Conservation (phyloP, 108 stramenopile genomes). For the Licmophora abbreviata region DNA sequence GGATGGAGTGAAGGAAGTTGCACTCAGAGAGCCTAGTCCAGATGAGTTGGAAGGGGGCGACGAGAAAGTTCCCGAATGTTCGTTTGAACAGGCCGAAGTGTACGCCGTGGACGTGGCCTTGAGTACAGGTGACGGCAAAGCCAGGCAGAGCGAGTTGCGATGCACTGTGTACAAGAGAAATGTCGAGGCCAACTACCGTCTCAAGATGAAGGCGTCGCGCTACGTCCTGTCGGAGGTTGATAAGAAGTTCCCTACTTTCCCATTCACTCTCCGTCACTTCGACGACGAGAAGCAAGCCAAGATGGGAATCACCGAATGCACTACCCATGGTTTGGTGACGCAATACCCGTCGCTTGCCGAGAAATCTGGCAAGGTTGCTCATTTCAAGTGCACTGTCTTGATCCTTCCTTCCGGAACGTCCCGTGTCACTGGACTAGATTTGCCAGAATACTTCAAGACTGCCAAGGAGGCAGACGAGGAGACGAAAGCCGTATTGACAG, state of each 20-base stretch:
- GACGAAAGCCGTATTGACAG: constrained; percentile 50
- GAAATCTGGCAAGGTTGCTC: constrained; percentile 81
- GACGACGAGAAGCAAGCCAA: constrained; percentile 90
- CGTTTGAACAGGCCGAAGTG: constrained; percentile 85
- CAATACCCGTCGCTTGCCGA: constrained; percentile 95
- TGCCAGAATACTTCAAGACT: constrained; percentile 75
- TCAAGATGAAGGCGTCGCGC: constrained; percentile 95
- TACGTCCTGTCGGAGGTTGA: constrained; percentile 82
- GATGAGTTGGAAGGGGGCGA: constrained; percentile 69
- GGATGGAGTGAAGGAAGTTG: constrained; percentile 94
- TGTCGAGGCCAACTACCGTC: constrained; percentile 88
- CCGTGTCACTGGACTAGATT: constrained; percentile 82
- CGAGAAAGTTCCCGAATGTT: constrained; percentile 73
- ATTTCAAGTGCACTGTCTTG: constrained; percentile 97
- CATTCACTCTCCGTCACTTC: constrained; percentile 93
- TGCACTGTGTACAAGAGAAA: constrained; percentile 98
- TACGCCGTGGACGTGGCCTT: constrained; percentile 97
- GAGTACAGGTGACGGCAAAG: constrained; percentile 97
- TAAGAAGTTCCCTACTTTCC: constrained; percentile 94
- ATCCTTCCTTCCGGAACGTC: constrained; percentile 87
- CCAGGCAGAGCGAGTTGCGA: constrained; percentile 71
- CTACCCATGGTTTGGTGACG: constrained; percentile 85
- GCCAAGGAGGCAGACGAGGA: constrained; percentile 87
- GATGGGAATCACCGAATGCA: constrained; percentile 92
- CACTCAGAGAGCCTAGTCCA: constrained; percentile 66